phyloP scores from a whole-genome alignment of 768 basidiomycete genomes.

The Boletus coccyginus region DNA sequence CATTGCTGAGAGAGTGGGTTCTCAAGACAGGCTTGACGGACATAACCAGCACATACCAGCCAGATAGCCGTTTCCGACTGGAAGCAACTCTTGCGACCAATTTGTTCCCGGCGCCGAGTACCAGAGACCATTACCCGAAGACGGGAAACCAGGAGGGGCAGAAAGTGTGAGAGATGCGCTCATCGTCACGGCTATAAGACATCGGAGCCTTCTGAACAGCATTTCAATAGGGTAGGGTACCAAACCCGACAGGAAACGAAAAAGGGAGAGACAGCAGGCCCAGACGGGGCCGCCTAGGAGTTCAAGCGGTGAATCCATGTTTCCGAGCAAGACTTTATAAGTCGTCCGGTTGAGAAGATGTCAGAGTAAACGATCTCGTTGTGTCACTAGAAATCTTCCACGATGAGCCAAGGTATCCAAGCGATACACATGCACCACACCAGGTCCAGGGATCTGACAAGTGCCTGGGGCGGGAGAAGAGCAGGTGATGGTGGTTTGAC shows the following conservation, averaged over 20 bases:
- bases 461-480: neutral
- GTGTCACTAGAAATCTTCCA: neutral
- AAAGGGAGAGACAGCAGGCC: conserved; percentile 12
- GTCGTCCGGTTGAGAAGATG: neutral
- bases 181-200: conserved; percentile 17
- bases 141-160: conserved; percentile 52
- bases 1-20: conserved; percentile 45
- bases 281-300: conserved; percentile 17
- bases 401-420: neutral
- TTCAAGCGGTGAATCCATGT: conserved; percentile 22
- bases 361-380: neutral
- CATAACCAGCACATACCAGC: conserved; percentile 42
- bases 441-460: neutral
- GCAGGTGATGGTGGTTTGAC: neutral
- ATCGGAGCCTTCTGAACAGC: conserved; percentile 19
- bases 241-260: conserved; percentile 10
- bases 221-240: conserved; percentile 18
- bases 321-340: neutral
- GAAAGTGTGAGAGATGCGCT: conserved; percentile 19
- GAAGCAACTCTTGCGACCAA: conserved; percentile 63
- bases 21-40: neutral
- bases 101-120: conserved; percentile 49
- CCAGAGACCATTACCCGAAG: conserved; percentile 76
- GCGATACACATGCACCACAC: conserved; percentile 2
- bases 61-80: conserved; percentile 72